phyloP scores from a whole-genome alignment of 2,329 filamentous ascomycete genomes.

The Pezicula rhizophila region DNA sequence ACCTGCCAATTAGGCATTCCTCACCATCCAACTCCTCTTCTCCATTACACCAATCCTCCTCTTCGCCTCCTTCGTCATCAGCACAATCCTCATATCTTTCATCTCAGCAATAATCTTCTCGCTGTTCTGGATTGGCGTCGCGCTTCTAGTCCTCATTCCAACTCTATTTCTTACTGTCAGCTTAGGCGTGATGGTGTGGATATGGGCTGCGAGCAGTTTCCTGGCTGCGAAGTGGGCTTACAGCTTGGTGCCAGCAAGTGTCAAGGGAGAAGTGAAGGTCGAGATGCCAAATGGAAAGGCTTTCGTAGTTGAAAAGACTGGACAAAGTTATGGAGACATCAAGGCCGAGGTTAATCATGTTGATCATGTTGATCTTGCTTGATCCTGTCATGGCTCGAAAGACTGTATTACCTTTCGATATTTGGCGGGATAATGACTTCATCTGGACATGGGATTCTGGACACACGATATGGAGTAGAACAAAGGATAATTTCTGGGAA shows the following conservation, averaged over 20 bases:
- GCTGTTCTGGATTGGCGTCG: slow-evolving; percentile 61
- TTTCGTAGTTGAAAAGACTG: slow-evolving; percentile 16
- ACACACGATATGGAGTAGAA: too few relatives aligned
- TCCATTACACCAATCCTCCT: slow-evolving; percentile 61
- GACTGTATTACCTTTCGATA: too few relatives aligned
- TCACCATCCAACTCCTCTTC: slow-evolving; percentile 58
- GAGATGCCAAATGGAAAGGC: slow-evolving; percentile 17
- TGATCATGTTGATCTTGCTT: slow-evolving; percentile 14
- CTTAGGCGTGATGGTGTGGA: slow-evolving; percentile 58
- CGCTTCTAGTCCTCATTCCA: slow-evolving; percentile 62
- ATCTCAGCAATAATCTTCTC: slow-evolving; percentile 58
- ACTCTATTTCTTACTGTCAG: slow-evolving; percentile 60
- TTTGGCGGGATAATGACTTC: too few relatives aligned
- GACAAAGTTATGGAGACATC: slow-evolving; percentile 11
- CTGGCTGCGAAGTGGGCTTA: slow-evolving; percentile 42
- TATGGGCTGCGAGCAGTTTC: slow-evolving; percentile 60
- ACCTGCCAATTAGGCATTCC: slow-evolving; percentile 50
- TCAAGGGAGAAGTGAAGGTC: slow-evolving; percentile 12
- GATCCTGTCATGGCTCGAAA: too few relatives aligned
- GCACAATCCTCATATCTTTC: slow-evolving; percentile 56
- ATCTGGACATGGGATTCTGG: too few relatives aligned
- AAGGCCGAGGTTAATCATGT: slow-evolving; percentile 8
- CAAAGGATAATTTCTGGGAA: too few relatives aligned
- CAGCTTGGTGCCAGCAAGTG: slow-evolving; percentile 20
- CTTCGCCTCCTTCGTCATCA: slow-evolving; percentile 61